phyloP scores from a whole-genome alignment of 257 asterid species.

The Solanum tarijense region DNA sequence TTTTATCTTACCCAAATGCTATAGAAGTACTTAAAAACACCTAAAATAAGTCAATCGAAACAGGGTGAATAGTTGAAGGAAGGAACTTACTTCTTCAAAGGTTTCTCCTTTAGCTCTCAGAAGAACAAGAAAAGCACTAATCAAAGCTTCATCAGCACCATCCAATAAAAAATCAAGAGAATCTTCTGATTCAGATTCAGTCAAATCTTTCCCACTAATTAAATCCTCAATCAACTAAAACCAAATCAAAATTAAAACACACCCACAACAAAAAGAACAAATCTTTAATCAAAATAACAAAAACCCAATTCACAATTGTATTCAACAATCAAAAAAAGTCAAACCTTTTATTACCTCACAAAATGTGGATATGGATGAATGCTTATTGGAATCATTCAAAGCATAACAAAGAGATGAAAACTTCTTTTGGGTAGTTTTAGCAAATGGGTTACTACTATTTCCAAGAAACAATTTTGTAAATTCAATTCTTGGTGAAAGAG shows the following conservation, averaged over 20 bases:
- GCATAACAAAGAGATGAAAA: background rate
- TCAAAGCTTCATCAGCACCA: constrained; percentile 84
- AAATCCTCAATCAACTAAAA: constrained; percentile 64
- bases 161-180: constrained; percentile 79
- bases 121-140: constrained; percentile 91
- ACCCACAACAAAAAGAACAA: background rate
- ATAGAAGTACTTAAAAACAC: background rate
- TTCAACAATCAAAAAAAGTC: background rate
- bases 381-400: background rate
- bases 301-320: background rate
- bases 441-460: background rate
- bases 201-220: constrained; percentile 65
- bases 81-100: constrained; percentile 59
- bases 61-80: background rate
- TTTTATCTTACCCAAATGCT: background rate
- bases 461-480: constrained; percentile 1
- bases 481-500: background rate
- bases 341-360: constrained; percentile 1
- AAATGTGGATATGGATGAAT: constrained; percentile 1
- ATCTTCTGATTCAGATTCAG: constrained; percentile 78
- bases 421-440: background rate
- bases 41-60: background rate
- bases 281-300: background rate
- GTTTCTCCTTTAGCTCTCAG: constrained; percentile 98
- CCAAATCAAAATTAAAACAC: background rate